These are phyloP conservation scores for Sporothrix pallida DNA, from an alignment of 2,329 filamentous ascomycete species.

Conservation along the genomic window DNA sequence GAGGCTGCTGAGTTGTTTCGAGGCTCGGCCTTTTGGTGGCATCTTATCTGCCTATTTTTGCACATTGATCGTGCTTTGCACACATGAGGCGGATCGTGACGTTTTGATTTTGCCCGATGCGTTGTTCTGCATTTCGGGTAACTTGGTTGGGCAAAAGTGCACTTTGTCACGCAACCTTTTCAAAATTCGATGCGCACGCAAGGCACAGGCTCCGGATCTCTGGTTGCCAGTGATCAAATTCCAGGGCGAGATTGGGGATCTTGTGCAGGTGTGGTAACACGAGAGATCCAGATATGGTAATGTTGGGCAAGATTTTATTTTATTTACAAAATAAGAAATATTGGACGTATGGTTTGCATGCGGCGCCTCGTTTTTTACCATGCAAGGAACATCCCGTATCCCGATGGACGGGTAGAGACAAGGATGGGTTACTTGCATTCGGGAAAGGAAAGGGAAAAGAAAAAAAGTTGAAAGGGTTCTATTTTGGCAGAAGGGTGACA, in stretches of 20 bases:
- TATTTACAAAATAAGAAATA: not conserved
- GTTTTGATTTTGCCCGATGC: not conserved
- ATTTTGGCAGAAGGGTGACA: not conserved
- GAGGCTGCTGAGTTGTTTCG: not conserved
- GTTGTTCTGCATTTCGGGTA: not conserved
- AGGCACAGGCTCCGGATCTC: too few species aligned
- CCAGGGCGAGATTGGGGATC: not conserved
- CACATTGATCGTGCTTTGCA: too few species aligned
- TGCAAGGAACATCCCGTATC: not conserved
- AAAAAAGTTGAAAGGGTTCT: not conserved
- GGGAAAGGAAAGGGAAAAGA: not conserved
- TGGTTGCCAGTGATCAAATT: not conserved
- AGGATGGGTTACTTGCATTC: not conserved
- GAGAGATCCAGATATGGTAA: not conserved
- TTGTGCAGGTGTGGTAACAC: slow-evolving; percentile 19
- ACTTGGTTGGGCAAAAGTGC: not conserved
- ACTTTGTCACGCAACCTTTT: not conserved
- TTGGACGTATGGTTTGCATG: not conserved
- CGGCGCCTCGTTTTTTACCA: not conserved
- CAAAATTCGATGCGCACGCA: not conserved
- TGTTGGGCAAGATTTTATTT: too few species aligned
- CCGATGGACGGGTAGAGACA: not conserved
- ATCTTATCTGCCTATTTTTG: too few species aligned
- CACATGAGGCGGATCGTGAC: not conserved
- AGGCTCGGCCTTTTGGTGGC: not conserved